Evolutionary conservation across 768 basidiomycete species (phyloP), one percentile per base, ranked within the genome.

Genomic region (Sarcomyxa edulis): DNA sequence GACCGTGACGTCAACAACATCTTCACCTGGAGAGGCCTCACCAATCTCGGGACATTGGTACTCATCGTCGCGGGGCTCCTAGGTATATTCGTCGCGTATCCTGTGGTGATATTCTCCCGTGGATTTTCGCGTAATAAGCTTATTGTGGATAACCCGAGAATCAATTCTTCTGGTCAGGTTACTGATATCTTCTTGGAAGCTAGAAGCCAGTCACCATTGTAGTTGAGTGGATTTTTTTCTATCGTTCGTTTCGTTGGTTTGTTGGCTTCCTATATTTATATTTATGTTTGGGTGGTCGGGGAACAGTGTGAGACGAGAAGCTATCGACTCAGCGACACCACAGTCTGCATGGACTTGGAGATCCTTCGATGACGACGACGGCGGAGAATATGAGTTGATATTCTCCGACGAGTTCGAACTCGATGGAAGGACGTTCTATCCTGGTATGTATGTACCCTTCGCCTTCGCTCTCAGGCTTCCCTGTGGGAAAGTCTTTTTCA

Each of bases 351-450:
- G 65, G 44, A 67, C 74, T 1, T 68, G 84, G 15, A 81, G 66
- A 2, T 88, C 88, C 2, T 86, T 72, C 46, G n/a, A n/a, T n/a
- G n/a, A n/a, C n/a, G n/a, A n/a, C n/a, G 88, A 93, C 56, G 82
- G 84, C 4, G 37, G 77, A 26, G 51, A 68, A 1, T 92, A 90
- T 53, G 67, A 76, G 21, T 65, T 82, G 33, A 77, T 85, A 19
- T 90, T 86, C 53, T 78, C 74, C 4, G 86, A 89, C 58, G 86
- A 88, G 62, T 90, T 90, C 57, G 72, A 85, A 37, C 52, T 47
- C 16, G 76, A 77, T 1, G 84, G 83, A 4, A 58, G 81, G 23
- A 69, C 80, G 5, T 84, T 84, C 53, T 78, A 74, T 51, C 68
- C 76, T 32, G 65, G 60, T n/a, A n/a, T n/a, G n/a, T n/a, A n/a